Percentiles rank a stretch among this genome's conserved stretches.
Evolutionary conservation across 495 filamentous ascomycete species (phyloP).

Genomic region (Cladorrhinum samala): DNA sequence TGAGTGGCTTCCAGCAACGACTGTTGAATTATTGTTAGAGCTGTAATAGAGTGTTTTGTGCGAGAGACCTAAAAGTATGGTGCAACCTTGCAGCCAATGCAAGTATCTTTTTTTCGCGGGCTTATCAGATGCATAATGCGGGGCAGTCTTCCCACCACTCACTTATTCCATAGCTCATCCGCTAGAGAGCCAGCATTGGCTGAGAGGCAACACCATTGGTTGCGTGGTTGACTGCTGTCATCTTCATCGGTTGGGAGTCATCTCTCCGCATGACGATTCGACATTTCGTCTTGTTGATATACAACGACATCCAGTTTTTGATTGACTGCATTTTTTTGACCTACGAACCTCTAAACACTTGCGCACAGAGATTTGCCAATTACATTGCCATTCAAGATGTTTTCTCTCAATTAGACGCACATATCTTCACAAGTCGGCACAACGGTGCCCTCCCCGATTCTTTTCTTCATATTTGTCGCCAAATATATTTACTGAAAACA

Average conservation of each 20-base stretch:
- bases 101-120: too few relatives aligned
- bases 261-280: neutral
- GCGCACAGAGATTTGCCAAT: too few relatives aligned
- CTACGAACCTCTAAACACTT: too few relatives aligned
- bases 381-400: constrained; percentile 8
- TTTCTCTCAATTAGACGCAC: constrained; percentile 8
- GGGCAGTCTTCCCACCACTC: too few relatives aligned
- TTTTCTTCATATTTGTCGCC: neutral
- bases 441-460: neutral
- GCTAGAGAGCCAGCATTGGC: too few relatives aligned
- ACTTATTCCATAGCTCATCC: too few relatives aligned
- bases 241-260: neutral
- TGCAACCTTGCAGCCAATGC: too few relatives aligned
- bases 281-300: neutral
- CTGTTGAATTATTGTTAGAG: neutral
- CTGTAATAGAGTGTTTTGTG: too few relatives aligned
- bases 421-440: neutral
- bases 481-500: neutral
- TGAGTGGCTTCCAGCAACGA: neutral
- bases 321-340: neutral
- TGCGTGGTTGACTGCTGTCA: neutral
- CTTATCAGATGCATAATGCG: too few relatives aligned
- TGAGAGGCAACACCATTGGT: too few relatives aligned
- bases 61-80: too few relatives aligned
- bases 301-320: neutral